Base-by-base conservation (phyloP, 192 early-diverging fungal species). In the Dissophora globulifera region DNA sequence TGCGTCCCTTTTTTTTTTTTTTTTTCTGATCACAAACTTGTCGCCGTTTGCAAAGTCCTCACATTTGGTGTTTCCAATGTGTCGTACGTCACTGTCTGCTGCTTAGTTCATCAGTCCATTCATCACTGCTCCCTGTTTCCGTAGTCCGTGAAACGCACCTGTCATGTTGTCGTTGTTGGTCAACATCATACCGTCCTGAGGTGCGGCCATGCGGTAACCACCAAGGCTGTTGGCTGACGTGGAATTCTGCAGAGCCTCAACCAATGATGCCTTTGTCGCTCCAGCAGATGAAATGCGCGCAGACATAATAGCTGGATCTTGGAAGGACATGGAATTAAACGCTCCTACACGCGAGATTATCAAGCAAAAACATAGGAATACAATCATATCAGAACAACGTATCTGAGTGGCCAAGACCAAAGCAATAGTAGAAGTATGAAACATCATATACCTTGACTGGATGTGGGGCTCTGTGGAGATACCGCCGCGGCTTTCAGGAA, bases 241-340 rank as follows among this genome's bases (percentile, higher is more conserved):
- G 29, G 72, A 64, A 23, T 30, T 61, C 35, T 67, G 72, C 12
- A 76, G 52, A 23, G 72, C 64, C n/a, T 76, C 72, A 16, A 67
- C 52, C 11, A 67, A 46, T 3, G 63, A 67, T 9, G 71, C 56
- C 29, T 52, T 52, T 4, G 62, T 17, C 1, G 52, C 51, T 32
- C 53, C 52, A 23, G 71, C 42, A 7, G 63, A 25, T 26, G 80
- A 69, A 17, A 82, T 55, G 0, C 80, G 79, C 19, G 78, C 83
- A 0, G 84, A 76, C 86, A 88, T 88, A 45, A 88, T 88, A 2
- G 86, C 86, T 10, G 86, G 86, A 61, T 88, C 86, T 38, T 83
- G 83, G 72, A 88, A 85, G 13, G 81, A 52, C 33, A 64, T 45
- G 0, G 55, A 23, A 42, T 54, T 61, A 31, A 22, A 58, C 25